Percentiles rank a stretch among this genome's conserved stretches.
These are phyloP conservation scores for Chamaecyparis obtusa DNA, from an alignment of 75 land plant species.

Conservation along the genomic window DNA sequence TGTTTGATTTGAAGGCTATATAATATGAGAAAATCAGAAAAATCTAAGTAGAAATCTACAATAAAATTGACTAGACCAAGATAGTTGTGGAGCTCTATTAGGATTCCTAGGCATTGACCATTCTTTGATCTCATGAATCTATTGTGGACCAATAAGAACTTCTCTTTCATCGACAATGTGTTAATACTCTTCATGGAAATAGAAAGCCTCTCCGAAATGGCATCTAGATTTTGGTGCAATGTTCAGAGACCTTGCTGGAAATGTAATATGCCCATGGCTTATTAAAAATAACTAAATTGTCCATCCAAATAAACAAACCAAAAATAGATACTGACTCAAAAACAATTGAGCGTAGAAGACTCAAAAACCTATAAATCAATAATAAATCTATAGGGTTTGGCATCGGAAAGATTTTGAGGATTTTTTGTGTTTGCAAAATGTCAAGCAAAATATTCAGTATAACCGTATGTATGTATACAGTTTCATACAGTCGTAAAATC, in stretches of 20 bases:
- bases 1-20: not conserved
- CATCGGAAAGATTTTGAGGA: too few species aligned
- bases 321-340: too few species aligned
- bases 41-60: not conserved
- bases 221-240: not conserved
- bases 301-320: not conserved
- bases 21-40: not conserved
- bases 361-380: too few species aligned
- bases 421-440: too few species aligned
- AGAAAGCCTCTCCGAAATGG: not conserved
- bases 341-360: too few species aligned
- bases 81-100: not conserved
- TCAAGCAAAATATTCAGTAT: too few species aligned
- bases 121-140: not conserved
- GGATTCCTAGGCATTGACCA: not conserved
- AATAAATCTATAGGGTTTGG: too few species aligned
- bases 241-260: not conserved
- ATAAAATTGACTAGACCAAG: not conserved
- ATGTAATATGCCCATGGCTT: too few species aligned
- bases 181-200: not conserved
- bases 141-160: not conserved
- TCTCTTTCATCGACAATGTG: not conserved
- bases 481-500: too few species aligned
- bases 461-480: too few species aligned
- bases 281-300: too few species aligned